These are phyloP conservation scores for Fragaria vesca DNA, from an alignment of 306 rosid genomes.

Conservation along the genomic window DNA sequence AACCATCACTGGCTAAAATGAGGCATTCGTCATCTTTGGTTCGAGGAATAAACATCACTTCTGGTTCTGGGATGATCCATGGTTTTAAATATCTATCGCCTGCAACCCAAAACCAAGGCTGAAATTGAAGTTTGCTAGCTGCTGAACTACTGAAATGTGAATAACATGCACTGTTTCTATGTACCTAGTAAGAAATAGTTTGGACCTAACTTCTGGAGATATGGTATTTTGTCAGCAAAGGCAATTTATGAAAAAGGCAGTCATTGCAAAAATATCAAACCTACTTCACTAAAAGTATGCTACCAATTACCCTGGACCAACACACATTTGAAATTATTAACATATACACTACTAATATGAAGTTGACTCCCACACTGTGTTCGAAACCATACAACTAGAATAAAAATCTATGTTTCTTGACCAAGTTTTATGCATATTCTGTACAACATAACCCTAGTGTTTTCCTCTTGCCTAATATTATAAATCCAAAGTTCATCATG, in stretches of 20 bases:
- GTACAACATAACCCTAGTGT: background rate
- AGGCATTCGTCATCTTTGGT: constrained; percentile 79
- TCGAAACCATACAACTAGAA: background rate
- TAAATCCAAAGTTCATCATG: background rate
- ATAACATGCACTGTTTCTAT: background rate
- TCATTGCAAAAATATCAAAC: background rate
- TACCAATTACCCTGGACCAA: background rate
- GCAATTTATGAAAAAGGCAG: background rate
- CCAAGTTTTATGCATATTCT: background rate
- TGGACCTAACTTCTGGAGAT: background rate
- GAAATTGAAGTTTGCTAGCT: background rate
- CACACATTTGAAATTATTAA: background rate
- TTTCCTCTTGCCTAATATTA: background rate
- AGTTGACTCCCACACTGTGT: background rate
- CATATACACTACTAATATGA: background rate
- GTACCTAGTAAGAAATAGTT: background rate
- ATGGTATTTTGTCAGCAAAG: background rate
- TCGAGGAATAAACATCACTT: constrained; percentile 68
- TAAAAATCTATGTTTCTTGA: background rate
- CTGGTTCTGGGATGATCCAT: constrained; percentile 95
- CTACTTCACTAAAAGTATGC: background rate
- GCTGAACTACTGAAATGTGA: background rate
- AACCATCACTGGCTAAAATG: constrained; percentile 84
- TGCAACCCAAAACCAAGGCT: constrained; percentile 34
- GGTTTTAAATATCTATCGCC: constrained; percentile 94